A percentile compares a stretch with the other conserved stretches of the same genome.
Evolutionary conservation across 495 filamentous ascomycete genomes (phyloP).

Genomic region (Aspergillus coremiiformis): DNA sequence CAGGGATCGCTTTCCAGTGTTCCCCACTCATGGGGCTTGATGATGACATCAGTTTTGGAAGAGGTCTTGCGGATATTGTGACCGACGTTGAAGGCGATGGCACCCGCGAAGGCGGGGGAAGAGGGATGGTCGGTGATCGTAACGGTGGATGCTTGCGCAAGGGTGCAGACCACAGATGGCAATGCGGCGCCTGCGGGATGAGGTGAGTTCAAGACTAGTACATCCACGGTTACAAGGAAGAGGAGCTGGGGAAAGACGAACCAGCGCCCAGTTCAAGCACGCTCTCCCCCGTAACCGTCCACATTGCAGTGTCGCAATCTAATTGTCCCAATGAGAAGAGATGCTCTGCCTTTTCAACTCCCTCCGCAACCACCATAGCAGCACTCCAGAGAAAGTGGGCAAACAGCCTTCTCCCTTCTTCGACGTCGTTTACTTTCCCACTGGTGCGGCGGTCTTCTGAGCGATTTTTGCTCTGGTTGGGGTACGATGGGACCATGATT

Average conservation of each 20-base stretch:
- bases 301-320: slow-evolving; percentile 24
- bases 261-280: slow-evolving; percentile 58
- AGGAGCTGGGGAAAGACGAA: slow-evolving; percentile 24
- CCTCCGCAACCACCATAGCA: slow-evolving; percentile 62
- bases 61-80: slow-evolving; percentile 40
- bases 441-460: slow-evolving; percentile 14
- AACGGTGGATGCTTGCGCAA: slow-evolving; percentile 58
- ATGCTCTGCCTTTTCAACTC: slow-evolving; percentile 45
- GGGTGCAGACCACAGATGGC: slow-evolving; percentile 57
- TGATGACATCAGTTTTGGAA: slow-evolving; percentile 17
- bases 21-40: slow-evolving; percentile 73
- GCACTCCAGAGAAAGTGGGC: slow-evolving; percentile 85
- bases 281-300: slow-evolving; percentile 44
- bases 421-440: slow-evolving; percentile 26
- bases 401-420: slow-evolving; percentile 58
- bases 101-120: slow-evolving; percentile 50
- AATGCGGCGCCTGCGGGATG: slow-evolving; percentile 58
- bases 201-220: slow-evolving; percentile 3
- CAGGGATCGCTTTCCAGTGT: slow-evolving; percentile 44
- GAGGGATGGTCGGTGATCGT: slow-evolving; percentile 75
- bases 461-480: slow-evolving; percentile 17
- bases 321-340: background rate
- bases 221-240: background rate
- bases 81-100: slow-evolving; percentile 54
- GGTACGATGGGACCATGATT: slow-evolving; percentile 39